Base-by-base conservation (phyloP, 2,329 filamentous ascomycete species). In the Myriosclerotinia curreyana region DNA sequence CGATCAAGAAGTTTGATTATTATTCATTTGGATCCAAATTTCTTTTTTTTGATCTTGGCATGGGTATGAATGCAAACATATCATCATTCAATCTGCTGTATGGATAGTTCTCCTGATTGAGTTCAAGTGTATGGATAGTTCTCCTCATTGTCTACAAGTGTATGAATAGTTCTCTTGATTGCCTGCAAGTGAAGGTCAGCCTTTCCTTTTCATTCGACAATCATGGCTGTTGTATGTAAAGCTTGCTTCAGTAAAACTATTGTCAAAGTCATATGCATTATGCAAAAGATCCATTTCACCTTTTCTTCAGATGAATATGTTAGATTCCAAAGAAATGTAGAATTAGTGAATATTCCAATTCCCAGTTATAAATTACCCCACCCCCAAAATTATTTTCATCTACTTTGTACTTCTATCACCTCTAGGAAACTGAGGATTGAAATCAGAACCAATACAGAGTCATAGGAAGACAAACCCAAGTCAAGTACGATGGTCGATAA, bases 401-500 rank as follows among this genome's bases (percentile, higher is more conserved):
- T 20, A 48, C n/a, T 31, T 34, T 8, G 15, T 31, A 17, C 7
- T 20, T 14, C 25, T 34, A 6, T 6, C n/a, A 44, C 42, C 20
- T n/a, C 8, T n/a, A 6, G 20, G 20, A 44, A 20, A 7, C 42
- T 17, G 20, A 44, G 4, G 2, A 20, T 22, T 22, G 44, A 48
- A 22, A 2, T 15, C 14, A 11, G 11, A 48, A n/a, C 5, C 20
- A 28, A 56, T 3, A n/a, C 20, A 34, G 40, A 34, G 5, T 6
- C 17, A 7, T 9, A 60, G 11, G 4, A 0, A 34, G 28, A 20
- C 51, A 38, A 28, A 40, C 65, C 64, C 14, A 38, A 66, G 46
- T 42, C 51, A n/a, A 64, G 54, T 34, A 58, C 46, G 31, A 61
- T 58, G 28, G 28, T 2, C 28, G 28, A 65, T 52, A 42, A 28